Evolutionary conservation across 2,329 filamentous ascomycete genomes (phyloP).

Genomic region (Calonectria pauciramosa): DNA sequence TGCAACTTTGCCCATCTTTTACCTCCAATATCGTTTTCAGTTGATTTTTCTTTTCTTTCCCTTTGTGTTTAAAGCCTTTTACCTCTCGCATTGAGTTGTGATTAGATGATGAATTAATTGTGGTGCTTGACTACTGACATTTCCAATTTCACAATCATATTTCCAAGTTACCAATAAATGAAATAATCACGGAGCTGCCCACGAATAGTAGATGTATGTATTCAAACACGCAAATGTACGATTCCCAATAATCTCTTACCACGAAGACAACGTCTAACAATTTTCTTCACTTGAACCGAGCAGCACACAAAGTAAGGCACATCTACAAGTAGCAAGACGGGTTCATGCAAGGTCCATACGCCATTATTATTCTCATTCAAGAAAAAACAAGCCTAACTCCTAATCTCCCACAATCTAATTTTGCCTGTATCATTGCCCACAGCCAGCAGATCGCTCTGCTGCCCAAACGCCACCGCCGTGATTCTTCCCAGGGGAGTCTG

Average conservation of each 20-base stretch:
- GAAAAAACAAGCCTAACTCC: slow-evolving; percentile 62
- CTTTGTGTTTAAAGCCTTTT: too few species aligned
- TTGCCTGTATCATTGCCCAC: slow-evolving; percentile 92
- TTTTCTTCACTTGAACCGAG: too few species aligned
- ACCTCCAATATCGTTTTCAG: too few species aligned
- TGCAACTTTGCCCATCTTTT: neutral
- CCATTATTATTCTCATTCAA: slow-evolving; percentile 38
- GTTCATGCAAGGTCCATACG: slow-evolving; percentile 29
- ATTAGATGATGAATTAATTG: too few species aligned
- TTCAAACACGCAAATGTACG: neutral
- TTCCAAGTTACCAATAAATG: too few species aligned
- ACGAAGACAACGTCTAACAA: neutral
- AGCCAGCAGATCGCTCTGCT: slow-evolving; percentile 78
- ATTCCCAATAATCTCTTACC: neutral
- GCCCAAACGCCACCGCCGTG: slow-evolving; percentile 78
- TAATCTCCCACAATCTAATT: slow-evolving; percentile 92
- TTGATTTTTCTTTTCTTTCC: too few species aligned
- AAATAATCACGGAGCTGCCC: too few species aligned
- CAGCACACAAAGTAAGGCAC: neutral
- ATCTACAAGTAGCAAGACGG: neutral
- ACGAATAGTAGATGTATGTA: too few species aligned
- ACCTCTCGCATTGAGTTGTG: too few species aligned
- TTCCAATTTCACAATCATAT: too few species aligned
- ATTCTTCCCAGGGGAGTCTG: slow-evolving; percentile 90
- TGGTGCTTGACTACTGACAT: too few species aligned